Evolutionary conservation across 1,284 basidiomycete genomes (phyloP).

Genomic region (Schizophyllum amplum): DNA sequence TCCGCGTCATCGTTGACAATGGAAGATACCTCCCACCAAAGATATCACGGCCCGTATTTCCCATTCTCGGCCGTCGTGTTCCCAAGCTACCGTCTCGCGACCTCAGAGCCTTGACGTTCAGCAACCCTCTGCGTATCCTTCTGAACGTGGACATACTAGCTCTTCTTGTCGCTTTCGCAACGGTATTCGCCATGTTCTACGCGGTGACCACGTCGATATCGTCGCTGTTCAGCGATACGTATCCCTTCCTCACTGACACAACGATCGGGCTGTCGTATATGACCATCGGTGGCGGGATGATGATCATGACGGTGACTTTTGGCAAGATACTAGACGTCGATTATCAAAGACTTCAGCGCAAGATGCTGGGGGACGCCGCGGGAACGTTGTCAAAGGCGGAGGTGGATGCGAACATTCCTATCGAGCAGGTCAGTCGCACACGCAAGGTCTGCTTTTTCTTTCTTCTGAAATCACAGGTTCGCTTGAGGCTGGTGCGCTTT

Average conservation of each 20-base stretch:
- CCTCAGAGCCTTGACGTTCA: slow-evolving; percentile 19
- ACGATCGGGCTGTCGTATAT: slow-evolving; percentile 65
- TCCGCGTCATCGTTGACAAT: slow-evolving; percentile 45
- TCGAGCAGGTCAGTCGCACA: slow-evolving; percentile 27
- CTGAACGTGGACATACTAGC: slow-evolving; percentile 48
- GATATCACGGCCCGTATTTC: not conserved
- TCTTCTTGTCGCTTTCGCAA: slow-evolving; percentile 49
- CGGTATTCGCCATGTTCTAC: slow-evolving; percentile 54
- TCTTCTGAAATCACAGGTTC: slow-evolving; percentile 23
- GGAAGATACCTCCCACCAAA: slow-evolving; percentile 19
- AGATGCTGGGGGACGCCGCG: slow-evolving; percentile 8
- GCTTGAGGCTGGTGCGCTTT: slow-evolving; percentile 36
- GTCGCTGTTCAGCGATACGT: slow-evolving; percentile 45
- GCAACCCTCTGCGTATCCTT: slow-evolving; percentile 56
- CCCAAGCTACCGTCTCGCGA: slow-evolving; percentile 31
- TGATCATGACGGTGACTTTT: slow-evolving; percentile 35
- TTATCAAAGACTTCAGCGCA: slow-evolving; percentile 29
- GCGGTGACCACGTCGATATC: slow-evolving; percentile 58
- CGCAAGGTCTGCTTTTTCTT: not conserved
- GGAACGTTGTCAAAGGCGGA: slow-evolving; percentile 21
- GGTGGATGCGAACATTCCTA: slow-evolving; percentile 30
- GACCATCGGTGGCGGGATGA: slow-evolving; percentile 48
- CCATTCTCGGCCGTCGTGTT: slow-evolving; percentile 29
- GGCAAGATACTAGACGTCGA: slow-evolving; percentile 53
- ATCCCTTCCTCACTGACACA: slow-evolving; percentile 53